Evolutionary conservation across 1,139 yeast species (phyloP).

Genomic region (Hanseniaspora gamundiae): DNA sequence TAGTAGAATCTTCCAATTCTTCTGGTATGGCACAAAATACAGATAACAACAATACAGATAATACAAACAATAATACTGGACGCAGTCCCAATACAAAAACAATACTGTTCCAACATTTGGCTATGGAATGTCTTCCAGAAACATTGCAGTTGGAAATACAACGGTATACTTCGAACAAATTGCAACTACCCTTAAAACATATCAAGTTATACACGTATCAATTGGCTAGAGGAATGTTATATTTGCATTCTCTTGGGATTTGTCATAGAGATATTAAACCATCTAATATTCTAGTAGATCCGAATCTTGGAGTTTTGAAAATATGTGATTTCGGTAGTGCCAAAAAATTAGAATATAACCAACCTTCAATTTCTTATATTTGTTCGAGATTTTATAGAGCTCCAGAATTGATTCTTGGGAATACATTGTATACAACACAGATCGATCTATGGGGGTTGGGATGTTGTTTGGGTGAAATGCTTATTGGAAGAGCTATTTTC

Average conservation of each 20-base stretch:
- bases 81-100: constrained; percentile 1
- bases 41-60: no score
- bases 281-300: constrained; percentile 64
- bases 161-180: constrained; percentile 48
- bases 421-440: constrained; percentile 62
- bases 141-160: constrained; percentile 65
- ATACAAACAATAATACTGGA: not conserved
- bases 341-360: constrained; percentile 58
- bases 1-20: not conserved
- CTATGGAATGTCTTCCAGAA: constrained; percentile 79
- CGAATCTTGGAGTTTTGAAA: constrained; percentile 49
- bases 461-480: constrained; percentile 77
- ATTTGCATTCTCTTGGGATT: constrained; percentile 66
- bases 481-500: constrained; percentile 68
- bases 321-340: constrained; percentile 81
- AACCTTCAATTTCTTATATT: constrained; percentile 67
- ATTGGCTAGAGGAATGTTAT: constrained; percentile 70
- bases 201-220: constrained; percentile 72
- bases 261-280: constrained; percentile 80
- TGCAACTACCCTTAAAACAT: constrained; percentile 59
- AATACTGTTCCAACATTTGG: constrained; percentile 44
- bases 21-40: no score
- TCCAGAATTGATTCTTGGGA: constrained; percentile 71
- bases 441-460: constrained; percentile 83
- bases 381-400: constrained; percentile 77